Evolutionary conservation across 805 yeast species (phyloP), one percentile per base, ranked within the genome.

Genomic region (Myxozyma nipponensis): DNA sequence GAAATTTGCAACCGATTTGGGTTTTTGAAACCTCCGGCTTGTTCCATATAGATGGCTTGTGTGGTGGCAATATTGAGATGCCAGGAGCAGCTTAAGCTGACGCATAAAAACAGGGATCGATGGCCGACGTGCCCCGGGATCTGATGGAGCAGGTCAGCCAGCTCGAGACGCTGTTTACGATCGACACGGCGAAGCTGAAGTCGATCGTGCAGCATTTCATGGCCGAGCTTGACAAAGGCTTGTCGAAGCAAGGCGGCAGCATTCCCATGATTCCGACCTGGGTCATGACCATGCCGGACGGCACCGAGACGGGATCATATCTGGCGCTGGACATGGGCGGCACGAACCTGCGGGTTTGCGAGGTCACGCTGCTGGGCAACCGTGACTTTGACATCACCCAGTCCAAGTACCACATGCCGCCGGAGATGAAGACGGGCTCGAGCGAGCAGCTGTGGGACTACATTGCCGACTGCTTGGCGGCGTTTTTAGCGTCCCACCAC

Each of bases 281-380:
- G 97, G 97, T 91, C 49, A 74, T 89, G 77, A 95, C 85, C 64
- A 84, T 75, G 74, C 97, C 98, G 59, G 83, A 91, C 44, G 98
- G 98, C 59, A 72, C 81, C 60, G 98, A 91, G 70, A 77, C 77
- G 38, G 98, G 98, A 59, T 83, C 87, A 60, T 91, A 77, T 70
- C 72, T 91, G 66, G 97, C 98, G 46, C 84, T 93, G 54, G 98
- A 91, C 69, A 78, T 91, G 72, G 98, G 98, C 68, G 98, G 98
- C 56, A 91, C 98, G 56, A 91, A 91, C 73, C 77, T 91, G 69
- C 82, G 98, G 69, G 95, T 89, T 43, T 96, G 91, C 51, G 78
- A 84, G 66, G 91, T 91, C 63, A 82, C 81, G 57, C 77, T 91
- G 62, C 80, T 81, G 47, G 98, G 98, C 57, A 77, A 84, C 68